These are phyloP conservation scores for Protea cynaroides DNA, from an alignment of 164 flowering plant genomes.

Conservation along the genomic window DNA sequence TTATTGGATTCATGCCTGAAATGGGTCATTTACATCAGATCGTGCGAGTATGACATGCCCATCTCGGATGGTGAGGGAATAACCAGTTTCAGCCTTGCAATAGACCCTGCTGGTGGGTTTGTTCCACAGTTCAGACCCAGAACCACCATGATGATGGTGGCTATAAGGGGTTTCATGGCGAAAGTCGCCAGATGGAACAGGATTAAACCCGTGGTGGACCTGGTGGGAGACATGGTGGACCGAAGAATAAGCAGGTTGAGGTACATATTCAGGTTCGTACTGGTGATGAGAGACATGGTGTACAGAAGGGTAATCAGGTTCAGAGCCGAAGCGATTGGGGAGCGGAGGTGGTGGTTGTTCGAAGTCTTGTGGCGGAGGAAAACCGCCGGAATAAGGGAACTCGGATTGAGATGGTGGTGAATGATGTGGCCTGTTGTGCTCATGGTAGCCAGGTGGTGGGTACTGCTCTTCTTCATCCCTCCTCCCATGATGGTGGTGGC, in stretches of 20 bases:
- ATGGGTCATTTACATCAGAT: slow-evolving; percentile 33
- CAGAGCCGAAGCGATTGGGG: background rate
- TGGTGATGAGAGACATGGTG: slow-evolving; percentile 10
- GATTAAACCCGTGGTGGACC: background rate
- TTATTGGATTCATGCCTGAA: slow-evolving; percentile 30
- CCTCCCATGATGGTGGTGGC: background rate
- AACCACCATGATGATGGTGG: slow-evolving; percentile 12
- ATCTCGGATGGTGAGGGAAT: slow-evolving; percentile 47
- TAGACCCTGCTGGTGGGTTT: slow-evolving; percentile 43
- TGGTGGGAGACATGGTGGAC: slow-evolving; percentile 18
- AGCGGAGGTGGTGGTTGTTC: background rate
- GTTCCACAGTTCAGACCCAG: slow-evolving; percentile 3
- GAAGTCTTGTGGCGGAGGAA: background rate
- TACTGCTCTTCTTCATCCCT: background rate
- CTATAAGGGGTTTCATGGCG: slow-evolving; percentile 6
- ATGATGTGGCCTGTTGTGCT: background rate
- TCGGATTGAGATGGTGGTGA: background rate
- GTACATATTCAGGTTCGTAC: background rate
- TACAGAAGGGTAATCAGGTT: background rate
- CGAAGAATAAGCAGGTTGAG: slow-evolving; percentile 1
- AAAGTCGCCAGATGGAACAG: slow-evolving; percentile 7
- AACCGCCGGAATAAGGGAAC: background rate
- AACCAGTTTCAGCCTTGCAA: slow-evolving; percentile 44
- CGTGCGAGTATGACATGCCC: slow-evolving; percentile 52
- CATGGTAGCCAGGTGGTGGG: background rate